Evolutionary conservation across 306 rosid genomes (phyloP).

Genomic region (Malus fusca): DNA sequence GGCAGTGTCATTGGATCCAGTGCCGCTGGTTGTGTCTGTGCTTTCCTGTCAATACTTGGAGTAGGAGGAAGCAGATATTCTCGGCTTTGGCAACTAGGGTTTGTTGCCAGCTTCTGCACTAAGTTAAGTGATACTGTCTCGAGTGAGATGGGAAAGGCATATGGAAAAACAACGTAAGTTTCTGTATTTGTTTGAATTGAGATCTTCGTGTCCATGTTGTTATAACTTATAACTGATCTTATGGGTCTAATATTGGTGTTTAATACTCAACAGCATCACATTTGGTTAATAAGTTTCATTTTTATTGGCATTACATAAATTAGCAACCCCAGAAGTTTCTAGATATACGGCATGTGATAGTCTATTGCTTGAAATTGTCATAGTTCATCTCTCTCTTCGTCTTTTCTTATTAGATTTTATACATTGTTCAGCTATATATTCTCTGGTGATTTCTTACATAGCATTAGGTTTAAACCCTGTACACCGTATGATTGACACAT

Average conservation of each 20-base stretch:
- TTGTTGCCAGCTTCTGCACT: constrained; percentile 95
- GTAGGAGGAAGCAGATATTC: constrained; percentile 62
- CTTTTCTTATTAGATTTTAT: neutral
- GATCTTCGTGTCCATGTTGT: neutral
- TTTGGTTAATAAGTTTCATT: neutral
- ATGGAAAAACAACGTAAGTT: constrained; percentile 87
- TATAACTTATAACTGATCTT: too few relatives aligned
- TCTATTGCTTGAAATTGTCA: neutral
- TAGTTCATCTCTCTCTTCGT: neutral
- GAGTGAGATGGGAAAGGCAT: constrained; percentile 98
- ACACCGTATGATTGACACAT: neutral
- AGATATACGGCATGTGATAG: neutral
- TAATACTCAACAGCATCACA: neutral
- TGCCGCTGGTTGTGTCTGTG: constrained; percentile 90
- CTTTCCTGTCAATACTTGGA: constrained; percentile 56
- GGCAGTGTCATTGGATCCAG: constrained; percentile 96
- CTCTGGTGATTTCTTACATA: neutral
- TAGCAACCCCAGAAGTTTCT: neutral
- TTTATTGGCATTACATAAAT: neutral
- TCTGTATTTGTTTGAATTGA: neutral
- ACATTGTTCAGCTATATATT: neutral
- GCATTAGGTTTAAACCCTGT: neutral
- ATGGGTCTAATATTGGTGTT: neutral
- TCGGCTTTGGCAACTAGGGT: constrained; percentile 80
- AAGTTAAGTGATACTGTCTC: constrained; percentile 93